Evolutionary conservation across 108 stramenopile species (phyloP), one percentile per base, ranked within the genome.

Genomic region (Nannochloropsis gaditana): DNA sequence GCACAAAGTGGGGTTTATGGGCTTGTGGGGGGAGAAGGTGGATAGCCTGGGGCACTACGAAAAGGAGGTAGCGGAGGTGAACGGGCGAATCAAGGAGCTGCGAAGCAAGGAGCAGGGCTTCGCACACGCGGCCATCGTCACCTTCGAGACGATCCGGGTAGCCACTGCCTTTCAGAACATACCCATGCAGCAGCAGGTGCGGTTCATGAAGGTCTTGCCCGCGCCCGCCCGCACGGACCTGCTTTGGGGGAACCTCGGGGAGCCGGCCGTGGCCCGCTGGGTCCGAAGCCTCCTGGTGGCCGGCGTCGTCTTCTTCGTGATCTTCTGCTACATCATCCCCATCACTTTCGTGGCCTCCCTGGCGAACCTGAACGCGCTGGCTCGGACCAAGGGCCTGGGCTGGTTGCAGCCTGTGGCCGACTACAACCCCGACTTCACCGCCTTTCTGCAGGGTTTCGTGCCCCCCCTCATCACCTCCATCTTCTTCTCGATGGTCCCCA

Each of bases 381-480:
- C 59, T n/a, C 59, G n/a, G 59, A 73, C 59, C 5, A 73, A 73
- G 59, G 59, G 59, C 4, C 59, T 73, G 19, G n/a, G 19, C 59
- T 73, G 59, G 59, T n/a, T 73, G 59, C 59, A 73, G 59, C 59
- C 59, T 3, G 5, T 73, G 5, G 59, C 59, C n/a, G 59, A 73
- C 8, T 73, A 73, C 8, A 73, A 73, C 59, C 59, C 59, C 59
- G n/a, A 73, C 19, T 73, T 73, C 59, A 73, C 59, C 19, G 59
- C 59, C 15, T 73, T 73, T n/a, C 59, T 73, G 19, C 59, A 73
- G n/a, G 59, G 59, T 73, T 73, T 73, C 8, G 59, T 73, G 5
- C 59, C 59, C 59, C 59, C 59, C 59, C 59, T 73, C 59, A n/a
- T 73, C 59, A n/a, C 59, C n/a, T 73, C 59, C 59, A 73, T 8